A percentile compares a stretch with the other conserved stretches of the same genome.
These are phyloP conservation scores for Trichophyton benhamiae DNA, from an alignment of 2,329 filamentous ascomycete species.

Conservation along the genomic window DNA sequence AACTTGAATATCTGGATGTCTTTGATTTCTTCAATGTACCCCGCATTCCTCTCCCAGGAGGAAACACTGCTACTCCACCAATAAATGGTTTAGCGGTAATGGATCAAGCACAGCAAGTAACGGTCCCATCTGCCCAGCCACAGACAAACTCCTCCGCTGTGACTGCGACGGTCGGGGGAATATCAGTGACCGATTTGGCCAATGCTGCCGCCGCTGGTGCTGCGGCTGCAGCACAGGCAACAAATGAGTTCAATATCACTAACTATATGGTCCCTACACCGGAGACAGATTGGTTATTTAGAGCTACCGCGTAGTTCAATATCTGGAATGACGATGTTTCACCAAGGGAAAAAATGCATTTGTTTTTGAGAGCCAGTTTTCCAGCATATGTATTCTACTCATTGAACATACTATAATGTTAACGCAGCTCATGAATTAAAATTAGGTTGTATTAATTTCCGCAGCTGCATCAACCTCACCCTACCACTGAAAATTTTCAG, in stretches of 20 bases:
- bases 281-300: conserved; percentile 36
- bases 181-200: neutral
- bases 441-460: neutral
- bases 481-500: too few species aligned
- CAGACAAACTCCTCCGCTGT: neutral
- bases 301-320: conserved; percentile 3
- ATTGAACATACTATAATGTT: neutral
- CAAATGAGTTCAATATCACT: conserved; percentile 33
- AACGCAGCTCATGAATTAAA: neutral
- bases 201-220: neutral
- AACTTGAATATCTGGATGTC: conserved; percentile 80
- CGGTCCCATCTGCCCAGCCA: neutral
- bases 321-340: neutral
- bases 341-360: neutral
- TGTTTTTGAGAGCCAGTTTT: neutral
- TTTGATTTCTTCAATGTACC: conserved; percentile 95
- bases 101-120: neutral
- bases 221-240: neutral
- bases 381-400: neutral
- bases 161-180: neutral
- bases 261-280: conserved; percentile 36
- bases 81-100: neutral
- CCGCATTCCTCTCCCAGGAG: conserved; percentile 42
- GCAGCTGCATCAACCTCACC: too few species aligned
- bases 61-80: neutral